A percentile compares a stretch with the other conserved stretches of the same genome.
Conservation (phyloP, 352 stramenopile species). For the Poterioochromonas sp. region DNA sequence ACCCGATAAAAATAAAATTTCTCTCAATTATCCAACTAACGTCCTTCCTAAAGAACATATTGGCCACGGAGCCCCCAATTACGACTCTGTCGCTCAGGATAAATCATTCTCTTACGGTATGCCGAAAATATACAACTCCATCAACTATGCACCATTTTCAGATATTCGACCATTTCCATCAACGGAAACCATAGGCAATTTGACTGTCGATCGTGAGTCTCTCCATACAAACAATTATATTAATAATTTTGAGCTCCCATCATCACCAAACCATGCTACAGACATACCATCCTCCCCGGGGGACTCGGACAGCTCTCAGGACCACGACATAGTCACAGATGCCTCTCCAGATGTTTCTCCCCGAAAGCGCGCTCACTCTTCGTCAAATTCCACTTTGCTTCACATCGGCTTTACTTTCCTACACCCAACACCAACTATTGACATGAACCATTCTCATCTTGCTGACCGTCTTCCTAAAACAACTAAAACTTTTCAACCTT, state of each 20-base stretch:
- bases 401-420: slow-evolving; percentile 8
- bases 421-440: neutral
- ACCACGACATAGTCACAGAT: slow-evolving; percentile 11
- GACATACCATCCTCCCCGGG: slow-evolving; percentile 5
- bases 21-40: slow-evolving; percentile 7
- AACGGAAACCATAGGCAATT: slow-evolving; percentile 13
- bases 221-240: slow-evolving; percentile 17
- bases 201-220: slow-evolving; percentile 10
- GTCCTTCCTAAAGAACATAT: slow-evolving; percentile 7
- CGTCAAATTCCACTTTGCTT: slow-evolving; percentile 13
- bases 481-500: slow-evolving; percentile 15
- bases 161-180: slow-evolving; percentile 13
- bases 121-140: slow-evolving; percentile 13
- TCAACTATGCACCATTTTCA: slow-evolving; percentile 14
- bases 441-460: slow-evolving; percentile 2
- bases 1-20: slow-evolving; percentile 18
- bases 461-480: neutral
- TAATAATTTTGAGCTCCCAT: slow-evolving; percentile 15
- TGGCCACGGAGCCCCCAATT: slow-evolving; percentile 5
- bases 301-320: slow-evolving; percentile 5
- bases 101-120: slow-evolving; percentile 15
- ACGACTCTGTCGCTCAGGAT: slow-evolving; percentile 8
- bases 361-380: slow-evolving; percentile 7
- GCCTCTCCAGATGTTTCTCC: slow-evolving; percentile 4
- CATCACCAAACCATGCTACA: slow-evolving; percentile 11